Evolutionary conservation across 306 rosid genomes (phyloP).

Genomic region (Sesbania bispinosa): DNA sequence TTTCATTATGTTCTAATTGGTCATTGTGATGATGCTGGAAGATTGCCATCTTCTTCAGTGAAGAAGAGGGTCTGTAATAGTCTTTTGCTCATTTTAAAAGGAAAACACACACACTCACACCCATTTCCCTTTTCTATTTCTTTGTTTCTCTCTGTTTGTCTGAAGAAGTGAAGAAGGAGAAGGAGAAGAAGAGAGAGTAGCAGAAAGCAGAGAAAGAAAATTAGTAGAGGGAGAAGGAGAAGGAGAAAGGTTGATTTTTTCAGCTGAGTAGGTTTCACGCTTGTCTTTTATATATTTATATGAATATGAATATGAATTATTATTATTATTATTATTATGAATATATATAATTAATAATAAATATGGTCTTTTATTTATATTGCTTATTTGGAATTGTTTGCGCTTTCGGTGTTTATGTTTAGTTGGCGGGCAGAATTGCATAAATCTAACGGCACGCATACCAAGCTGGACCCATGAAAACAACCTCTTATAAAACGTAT

Average conservation of each 20-base stretch:
- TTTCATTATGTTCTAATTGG: conserved; percentile 23
- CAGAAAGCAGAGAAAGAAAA: conserved; percentile 7
- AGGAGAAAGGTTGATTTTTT: conserved; percentile 28
- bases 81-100: conserved; percentile 50
- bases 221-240: not conserved
- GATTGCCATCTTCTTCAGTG: conserved; percentile 69
- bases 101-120: conserved; percentile 33
- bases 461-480: conserved; percentile 73
- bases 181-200: conserved; percentile 20
- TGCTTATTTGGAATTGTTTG: conserved; percentile 30
- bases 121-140: conserved; percentile 28
- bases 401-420: conserved; percentile 80
- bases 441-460: conserved; percentile 59
- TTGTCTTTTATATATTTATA: conserved; percentile 59
- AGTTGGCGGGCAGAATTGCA: conserved; percentile 68
- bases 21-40: conserved; percentile 33
- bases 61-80: conserved; percentile 54
- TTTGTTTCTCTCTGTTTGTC: not conserved
- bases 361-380: not conserved
- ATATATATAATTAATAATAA: not conserved
- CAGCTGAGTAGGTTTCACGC: conserved; percentile 67
- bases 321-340: too few relatives aligned
- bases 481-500: conserved; percentile 41
- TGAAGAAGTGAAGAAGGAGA: conserved; percentile 30
- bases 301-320: not conserved